phyloP scores from a whole-genome alignment of 2,329 filamentous ascomycete species.

The Elsinoe ampelina region DNA sequence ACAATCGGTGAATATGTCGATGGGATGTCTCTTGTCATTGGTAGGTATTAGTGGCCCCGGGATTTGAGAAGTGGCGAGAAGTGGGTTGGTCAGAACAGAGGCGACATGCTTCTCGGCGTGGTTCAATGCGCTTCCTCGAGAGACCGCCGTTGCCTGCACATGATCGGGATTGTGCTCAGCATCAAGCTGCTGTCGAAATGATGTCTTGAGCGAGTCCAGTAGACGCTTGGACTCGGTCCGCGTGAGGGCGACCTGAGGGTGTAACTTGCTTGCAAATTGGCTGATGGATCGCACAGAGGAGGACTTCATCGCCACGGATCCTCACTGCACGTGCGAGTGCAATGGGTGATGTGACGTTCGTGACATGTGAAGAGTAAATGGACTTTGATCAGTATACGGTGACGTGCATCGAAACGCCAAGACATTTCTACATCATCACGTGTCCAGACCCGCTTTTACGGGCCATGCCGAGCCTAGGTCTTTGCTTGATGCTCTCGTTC shows the following conservation, averaged over 20 bases:
- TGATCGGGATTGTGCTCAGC: conserved; percentile 39
- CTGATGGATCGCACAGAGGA: conserved; percentile 40
- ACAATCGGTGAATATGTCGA: conserved; percentile 33
- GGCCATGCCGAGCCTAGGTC: background rate
- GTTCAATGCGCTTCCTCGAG: conserved; percentile 5
- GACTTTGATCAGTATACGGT: background rate
- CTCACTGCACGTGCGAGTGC: background rate
- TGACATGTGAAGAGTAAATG: background rate
- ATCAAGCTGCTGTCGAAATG: conserved; percentile 55
- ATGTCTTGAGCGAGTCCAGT: conserved; percentile 51
- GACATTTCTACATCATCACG: background rate
- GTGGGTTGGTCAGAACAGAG: conserved; percentile 43
- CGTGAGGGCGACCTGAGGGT: conserved; percentile 44
- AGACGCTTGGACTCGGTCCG: conserved; percentile 51
- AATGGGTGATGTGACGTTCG: background rate
- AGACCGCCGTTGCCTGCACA: background rate
- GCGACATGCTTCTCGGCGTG: conserved; percentile 38
- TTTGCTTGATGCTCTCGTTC: background rate
- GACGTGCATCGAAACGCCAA: background rate
- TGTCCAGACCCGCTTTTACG: background rate
- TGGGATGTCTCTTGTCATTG: conserved; percentile 28
- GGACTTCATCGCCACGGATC: conserved; percentile 40
- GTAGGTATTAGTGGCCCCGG: conserved; percentile 20
- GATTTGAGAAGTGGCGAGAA: conserved; percentile 28
- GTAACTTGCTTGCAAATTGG: conserved; percentile 45